Evolutionary conservation across 345 rosid species (phyloP).

Genomic region (Hypericum androsaemum): DNA sequence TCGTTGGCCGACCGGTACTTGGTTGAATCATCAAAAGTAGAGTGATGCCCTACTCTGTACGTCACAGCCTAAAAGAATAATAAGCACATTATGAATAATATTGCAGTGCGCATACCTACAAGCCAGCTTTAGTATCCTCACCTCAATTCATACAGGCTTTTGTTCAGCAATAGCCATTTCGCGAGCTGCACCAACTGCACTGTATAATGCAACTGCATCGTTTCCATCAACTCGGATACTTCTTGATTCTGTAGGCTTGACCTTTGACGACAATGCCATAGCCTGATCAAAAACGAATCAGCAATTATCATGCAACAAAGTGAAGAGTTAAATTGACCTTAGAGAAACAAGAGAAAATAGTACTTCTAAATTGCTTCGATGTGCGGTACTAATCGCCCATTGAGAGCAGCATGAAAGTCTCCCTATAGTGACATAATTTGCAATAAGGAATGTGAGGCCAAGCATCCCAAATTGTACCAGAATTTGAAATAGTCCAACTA

Average conservation of each 20-base stretch:
- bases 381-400: constrained; percentile 80
- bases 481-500: not conserved
- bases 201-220: constrained; percentile 69
- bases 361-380: constrained; percentile 75
- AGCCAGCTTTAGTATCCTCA: not conserved
- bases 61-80: constrained; percentile 49
- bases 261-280: constrained; percentile 77
- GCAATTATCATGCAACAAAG: not conserved
- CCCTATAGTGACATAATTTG: too few species aligned
- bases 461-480: not conserved
- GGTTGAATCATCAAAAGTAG: constrained; percentile 83
- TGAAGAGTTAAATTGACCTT: not conserved
- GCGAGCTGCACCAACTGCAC: constrained; percentile 48
- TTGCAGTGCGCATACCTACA: not conserved
- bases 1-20: constrained; percentile 52
- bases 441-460: not conserved
- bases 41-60: constrained; percentile 75
- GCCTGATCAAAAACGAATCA: constrained; percentile 27
- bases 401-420: constrained; percentile 78
- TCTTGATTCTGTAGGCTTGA: constrained; percentile 57
- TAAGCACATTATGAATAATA: not conserved
- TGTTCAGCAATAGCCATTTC: constrained; percentile 51
- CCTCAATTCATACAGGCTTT: constrained; percentile 64
- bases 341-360: not conserved
- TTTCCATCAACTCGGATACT: constrained; percentile 86